A percentile compares a stretch with the other conserved stretches of the same genome.
Evolutionary conservation across 441 rosid genomes (phyloP).

Genomic region (Dalechampia spathulata): DNA sequence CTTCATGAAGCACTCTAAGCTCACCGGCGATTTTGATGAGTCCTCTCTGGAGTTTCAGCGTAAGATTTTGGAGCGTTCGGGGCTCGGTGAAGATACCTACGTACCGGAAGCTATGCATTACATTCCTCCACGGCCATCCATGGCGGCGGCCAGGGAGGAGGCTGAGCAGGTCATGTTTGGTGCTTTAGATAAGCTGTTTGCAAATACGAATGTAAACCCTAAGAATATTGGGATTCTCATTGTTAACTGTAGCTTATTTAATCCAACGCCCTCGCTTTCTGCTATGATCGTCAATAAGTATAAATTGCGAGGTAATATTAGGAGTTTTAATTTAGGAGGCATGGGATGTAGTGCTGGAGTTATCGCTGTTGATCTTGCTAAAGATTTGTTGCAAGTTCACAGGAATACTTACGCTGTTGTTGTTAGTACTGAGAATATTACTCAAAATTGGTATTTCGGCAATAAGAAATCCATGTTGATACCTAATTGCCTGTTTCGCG

Average conservation of each 20-base stretch:
- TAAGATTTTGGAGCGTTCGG: slow-evolving; percentile 64
- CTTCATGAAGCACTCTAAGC: slow-evolving; percentile 55
- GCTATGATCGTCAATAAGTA: slow-evolving; percentile 72
- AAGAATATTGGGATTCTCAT: slow-evolving; percentile 66
- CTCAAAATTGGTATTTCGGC: slow-evolving; percentile 81
- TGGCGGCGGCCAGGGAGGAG: slow-evolving; percentile 70
- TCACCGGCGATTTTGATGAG: slow-evolving; percentile 59
- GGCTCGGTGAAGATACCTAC: slow-evolving; percentile 65
- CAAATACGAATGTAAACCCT: slow-evolving; percentile 39
- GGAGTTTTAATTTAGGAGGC: slow-evolving; percentile 57
- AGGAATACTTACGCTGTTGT: slow-evolving; percentile 63
- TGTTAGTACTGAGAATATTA: slow-evolving; percentile 66
- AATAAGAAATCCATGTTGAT: slow-evolving; percentile 71
- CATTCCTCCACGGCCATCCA: slow-evolving; percentile 49
- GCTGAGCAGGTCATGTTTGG: slow-evolving; percentile 74
- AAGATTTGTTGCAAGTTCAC: slow-evolving; percentile 50
- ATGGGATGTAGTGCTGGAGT: slow-evolving; percentile 83
- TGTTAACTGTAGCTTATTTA: slow-evolving; percentile 71
- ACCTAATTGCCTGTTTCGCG: slow-evolving; percentile 65
- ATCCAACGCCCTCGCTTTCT: slow-evolving; percentile 61
- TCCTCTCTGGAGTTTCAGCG: slow-evolving; percentile 72
- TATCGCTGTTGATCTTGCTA: slow-evolving; percentile 62
- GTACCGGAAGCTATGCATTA: slow-evolving; percentile 65
- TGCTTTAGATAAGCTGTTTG: slow-evolving; percentile 47
- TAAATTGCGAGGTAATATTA: slow-evolving; percentile 57